phyloP scores from a whole-genome alignment of 2,329 filamentous ascomycete genomes.

The Didymella pomorum region DNA sequence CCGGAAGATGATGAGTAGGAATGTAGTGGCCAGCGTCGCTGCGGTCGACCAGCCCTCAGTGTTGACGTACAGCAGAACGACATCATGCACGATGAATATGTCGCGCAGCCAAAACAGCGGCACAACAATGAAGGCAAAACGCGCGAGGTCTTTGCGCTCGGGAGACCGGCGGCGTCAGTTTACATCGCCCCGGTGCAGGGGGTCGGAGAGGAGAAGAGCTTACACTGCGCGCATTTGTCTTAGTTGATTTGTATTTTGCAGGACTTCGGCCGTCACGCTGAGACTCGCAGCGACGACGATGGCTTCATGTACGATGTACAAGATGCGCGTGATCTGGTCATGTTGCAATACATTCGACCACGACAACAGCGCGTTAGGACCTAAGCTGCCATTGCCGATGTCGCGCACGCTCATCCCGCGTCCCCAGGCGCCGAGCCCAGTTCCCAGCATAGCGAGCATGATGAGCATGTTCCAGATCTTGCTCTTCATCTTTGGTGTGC shows the following conservation, averaged over 20 bases:
- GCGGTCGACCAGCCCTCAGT: not conserved
- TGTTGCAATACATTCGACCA: not conserved
- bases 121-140: not conserved
- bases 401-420: not conserved
- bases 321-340: not conserved
- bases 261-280: not conserved
- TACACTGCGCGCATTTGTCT: not conserved
- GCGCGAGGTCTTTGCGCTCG: not conserved
- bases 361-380: not conserved
- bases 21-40: not conserved
- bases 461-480: not conserved
- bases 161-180: too few species aligned
- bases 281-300: not conserved
- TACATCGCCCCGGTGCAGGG: too few species aligned
- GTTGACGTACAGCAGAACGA: not conserved
- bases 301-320: not conserved
- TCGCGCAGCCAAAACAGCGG: not conserved
- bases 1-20: not conserved
- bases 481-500: not conserved
- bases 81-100: not conserved
- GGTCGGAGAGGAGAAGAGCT: not conserved
- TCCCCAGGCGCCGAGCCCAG: not conserved
- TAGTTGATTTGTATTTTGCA: not conserved
- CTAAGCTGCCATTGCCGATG: not conserved
- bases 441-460: not conserved